Conservation (phyloP, 2,329 filamentous ascomycete species). For the Trichoderma afroharzianum region DNA sequence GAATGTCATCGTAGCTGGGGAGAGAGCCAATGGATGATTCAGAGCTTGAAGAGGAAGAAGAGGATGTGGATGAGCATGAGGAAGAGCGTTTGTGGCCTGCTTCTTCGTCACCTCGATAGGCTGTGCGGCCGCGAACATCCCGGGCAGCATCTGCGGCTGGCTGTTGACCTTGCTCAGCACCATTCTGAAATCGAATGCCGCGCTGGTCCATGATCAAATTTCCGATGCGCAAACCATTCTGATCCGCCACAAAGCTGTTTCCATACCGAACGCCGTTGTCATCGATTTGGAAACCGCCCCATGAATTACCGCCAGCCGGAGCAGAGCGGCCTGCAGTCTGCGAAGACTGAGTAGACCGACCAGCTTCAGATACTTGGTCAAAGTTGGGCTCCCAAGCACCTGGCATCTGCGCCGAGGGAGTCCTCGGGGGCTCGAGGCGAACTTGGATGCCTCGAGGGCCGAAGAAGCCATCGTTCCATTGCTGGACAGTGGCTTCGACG, state of each 20-base stretch:
- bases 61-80: slow-evolving; percentile 35
- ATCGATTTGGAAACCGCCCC: slow-evolving; percentile 39
- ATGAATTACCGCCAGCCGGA: slow-evolving; percentile 16
- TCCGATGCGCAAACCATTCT: slow-evolving; percentile 45
- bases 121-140: not conserved
- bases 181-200: slow-evolving; percentile 31
- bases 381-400: slow-evolving; percentile 24
- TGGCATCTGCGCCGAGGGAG: slow-evolving; percentile 24
- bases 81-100: slow-evolving; percentile 29
- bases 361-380: not conserved
- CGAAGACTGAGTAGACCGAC: not conserved
- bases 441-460: slow-evolving; percentile 46
- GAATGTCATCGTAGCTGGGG: slow-evolving; percentile 50
- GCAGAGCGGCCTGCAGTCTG: not conserved
- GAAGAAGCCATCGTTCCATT: slow-evolving; percentile 59
- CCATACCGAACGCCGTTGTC: slow-evolving; percentile 43
- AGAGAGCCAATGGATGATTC: slow-evolving; percentile 50
- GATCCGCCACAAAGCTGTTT: slow-evolving; percentile 41
- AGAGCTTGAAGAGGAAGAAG: slow-evolving; percentile 33
- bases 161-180: not conserved
- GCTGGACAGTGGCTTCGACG: slow-evolving; percentile 41
- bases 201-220: slow-evolving; percentile 40
- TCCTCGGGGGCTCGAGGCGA: slow-evolving; percentile 26
- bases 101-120: slow-evolving; percentile 12
- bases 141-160: not conserved